Conservation (phyloP, 1,139 yeast genomes). For the Zygoascus sp. region DNA sequence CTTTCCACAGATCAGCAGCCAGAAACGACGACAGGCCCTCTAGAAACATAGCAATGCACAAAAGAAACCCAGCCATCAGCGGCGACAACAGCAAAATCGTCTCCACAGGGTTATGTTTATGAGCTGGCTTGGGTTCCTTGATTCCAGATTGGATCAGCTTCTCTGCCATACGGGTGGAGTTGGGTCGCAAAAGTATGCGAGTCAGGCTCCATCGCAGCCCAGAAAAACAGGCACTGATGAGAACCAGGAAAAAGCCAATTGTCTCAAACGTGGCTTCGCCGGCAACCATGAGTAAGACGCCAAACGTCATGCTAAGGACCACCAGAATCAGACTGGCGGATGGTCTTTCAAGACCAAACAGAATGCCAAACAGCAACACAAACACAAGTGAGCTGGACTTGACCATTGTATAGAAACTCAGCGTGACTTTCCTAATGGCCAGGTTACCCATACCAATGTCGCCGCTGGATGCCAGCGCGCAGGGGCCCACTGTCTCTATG, state of each 20-base stretch:
- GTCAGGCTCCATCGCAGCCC: constrained; percentile 96
- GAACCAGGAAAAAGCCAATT: constrained; percentile 66
- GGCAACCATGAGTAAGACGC: constrained; percentile 84
- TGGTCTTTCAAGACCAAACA: constrained; percentile 71
- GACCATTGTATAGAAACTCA: constrained; percentile 88
- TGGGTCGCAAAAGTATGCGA: constrained; percentile 50
- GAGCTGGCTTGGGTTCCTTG: not conserved
- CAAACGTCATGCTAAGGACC: constrained; percentile 70
- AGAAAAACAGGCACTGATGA: constrained; percentile 73
- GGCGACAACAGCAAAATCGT: constrained; percentile 85
- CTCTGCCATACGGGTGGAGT: constrained; percentile 3
- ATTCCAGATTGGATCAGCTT: not conserved
- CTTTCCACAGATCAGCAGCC: constrained; percentile 57
- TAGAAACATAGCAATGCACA: constrained; percentile 54
- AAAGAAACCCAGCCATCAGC: constrained; percentile 62
- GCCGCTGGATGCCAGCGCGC: constrained; percentile 84
- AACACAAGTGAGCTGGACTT: constrained; percentile 83
- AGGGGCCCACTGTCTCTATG: constrained; percentile 61
- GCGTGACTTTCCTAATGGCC: constrained; percentile 70
- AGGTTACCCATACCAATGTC: constrained; percentile 92
- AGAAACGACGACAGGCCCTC: constrained; percentile 62
- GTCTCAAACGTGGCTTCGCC: constrained; percentile 41
- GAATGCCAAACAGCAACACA: constrained; percentile 78
- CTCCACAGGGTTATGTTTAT: constrained; percentile 58
- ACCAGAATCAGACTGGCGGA: constrained; percentile 62